Evolutionary conservation across 495 filamentous ascomycete genomes (phyloP), one percentile per base, ranked within the genome.

Genomic region (Aspergillus homomorphus): DNA sequence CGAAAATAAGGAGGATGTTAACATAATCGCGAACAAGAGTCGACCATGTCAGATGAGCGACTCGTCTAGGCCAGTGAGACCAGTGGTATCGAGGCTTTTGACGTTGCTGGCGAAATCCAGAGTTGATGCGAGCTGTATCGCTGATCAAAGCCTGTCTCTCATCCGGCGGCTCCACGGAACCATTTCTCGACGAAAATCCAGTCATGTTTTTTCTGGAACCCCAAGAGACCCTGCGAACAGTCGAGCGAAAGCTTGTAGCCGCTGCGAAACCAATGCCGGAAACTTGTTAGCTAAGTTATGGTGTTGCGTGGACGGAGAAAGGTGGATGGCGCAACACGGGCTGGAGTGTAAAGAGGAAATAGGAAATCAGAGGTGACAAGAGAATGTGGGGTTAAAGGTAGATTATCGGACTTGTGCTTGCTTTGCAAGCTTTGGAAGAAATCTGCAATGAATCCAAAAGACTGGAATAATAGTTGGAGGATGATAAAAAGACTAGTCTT

Each of bases 1-100:
- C 94, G 67, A 95, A 94, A 54, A 96, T 70, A 55, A 98, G 81
- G 4, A 98, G 78, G 24, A 94, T 60, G 69, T 97, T 98, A 69
- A 94, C 87, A 71, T 90, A 91, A 66, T 90, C 86, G 58, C 84
- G 84, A 22, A 70, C 64, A n/a, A 88, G 69, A 16, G 77, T 82
- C 56, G 68, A 51, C 80, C 80, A 84, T 3, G 80, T 81, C 53
- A 80, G 67, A 59, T 73, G 75, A 33, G 73, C 66, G 18, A 78
- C 70, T 10, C 75, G 75, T 55, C 79, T 75, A 16, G 87, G 86
- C 72, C 79, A 85, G 53, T 76, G 74, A 46, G 86, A 76, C 71
- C 83, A 84, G 51, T 66, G 62, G 2, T 67, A 68, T 38, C 65
- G 59, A 54, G 77, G 71, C 51, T 79, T 72, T 16, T 65, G 62